A percentile compares a stretch with the other conserved stretches of the same genome.
These are phyloP conservation scores for Fagopyrum homotropicum DNA, from an alignment of 148 eudicot species.

Conservation along the genomic window DNA sequence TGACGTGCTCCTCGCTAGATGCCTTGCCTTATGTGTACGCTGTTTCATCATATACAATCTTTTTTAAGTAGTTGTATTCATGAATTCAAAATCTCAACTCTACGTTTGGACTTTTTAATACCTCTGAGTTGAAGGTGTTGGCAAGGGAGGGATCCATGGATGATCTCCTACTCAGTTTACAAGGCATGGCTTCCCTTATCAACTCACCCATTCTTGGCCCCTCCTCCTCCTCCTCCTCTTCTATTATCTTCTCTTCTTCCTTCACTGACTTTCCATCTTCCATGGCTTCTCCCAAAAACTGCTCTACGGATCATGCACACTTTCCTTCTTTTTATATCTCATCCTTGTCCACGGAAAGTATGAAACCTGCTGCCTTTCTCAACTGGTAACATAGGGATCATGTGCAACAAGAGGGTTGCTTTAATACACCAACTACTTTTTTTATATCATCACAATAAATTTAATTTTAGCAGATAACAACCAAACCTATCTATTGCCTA, in stretches of 20 bases:
- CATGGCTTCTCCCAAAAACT: conserved; percentile 5
- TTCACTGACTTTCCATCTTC: background rate
- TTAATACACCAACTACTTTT: background rate
- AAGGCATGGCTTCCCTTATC: conserved; percentile 64
- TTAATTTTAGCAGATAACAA: too few relatives aligned
- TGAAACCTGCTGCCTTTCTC: background rate
- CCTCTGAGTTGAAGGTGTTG: conserved; percentile 30
- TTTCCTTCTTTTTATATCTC: background rate
- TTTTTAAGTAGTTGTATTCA: background rate
- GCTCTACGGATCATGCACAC: background rate
- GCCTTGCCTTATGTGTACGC: background rate
- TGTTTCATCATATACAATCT: background rate
- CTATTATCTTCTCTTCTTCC: background rate
- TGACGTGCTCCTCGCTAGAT: conserved; percentile 18
- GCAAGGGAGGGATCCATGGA: conserved; percentile 49
- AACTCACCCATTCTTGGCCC: conserved; percentile 54
- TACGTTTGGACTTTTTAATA: background rate
- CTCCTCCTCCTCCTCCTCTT: conserved; percentile 31
- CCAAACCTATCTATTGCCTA: too few relatives aligned
- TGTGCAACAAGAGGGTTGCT: conserved; percentile 1
- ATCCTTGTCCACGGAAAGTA: background rate
- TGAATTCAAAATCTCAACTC: background rate
- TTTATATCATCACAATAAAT: too few relatives aligned
- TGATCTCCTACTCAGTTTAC: conserved; percentile 32
- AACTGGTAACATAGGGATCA: conserved; percentile 5